phyloP scores from a whole-genome alignment of 106 monocot species.

The Phalaenopsis equestris region DNA sequence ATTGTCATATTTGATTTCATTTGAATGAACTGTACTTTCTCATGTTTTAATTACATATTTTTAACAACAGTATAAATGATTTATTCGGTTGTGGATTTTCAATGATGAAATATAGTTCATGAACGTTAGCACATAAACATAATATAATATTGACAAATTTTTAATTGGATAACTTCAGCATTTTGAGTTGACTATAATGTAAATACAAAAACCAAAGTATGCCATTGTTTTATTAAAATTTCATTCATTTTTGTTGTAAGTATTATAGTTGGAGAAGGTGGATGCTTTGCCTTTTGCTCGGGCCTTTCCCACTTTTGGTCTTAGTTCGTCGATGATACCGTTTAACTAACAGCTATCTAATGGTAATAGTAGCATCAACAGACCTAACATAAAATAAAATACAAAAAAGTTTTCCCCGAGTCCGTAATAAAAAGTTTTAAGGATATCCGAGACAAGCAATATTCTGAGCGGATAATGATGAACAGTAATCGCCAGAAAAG shows the following conservation, averaged over 20 bases:
- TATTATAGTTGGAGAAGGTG: background rate
- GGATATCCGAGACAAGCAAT: background rate
- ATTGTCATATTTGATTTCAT: no score
- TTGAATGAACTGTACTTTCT: no score
- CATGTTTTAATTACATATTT: no score
- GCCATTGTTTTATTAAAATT: background rate
- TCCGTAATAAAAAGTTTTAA: background rate
- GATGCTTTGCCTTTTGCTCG: background rate
- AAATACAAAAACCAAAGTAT: background rate
- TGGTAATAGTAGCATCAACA: background rate
- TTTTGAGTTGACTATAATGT: no score
- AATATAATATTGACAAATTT: no score
- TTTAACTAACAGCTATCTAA: background rate
- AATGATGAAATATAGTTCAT: no score
- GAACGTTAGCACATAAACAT: no score
- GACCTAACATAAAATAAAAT: background rate
- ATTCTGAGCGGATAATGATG: background rate
- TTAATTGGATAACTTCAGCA: no score
- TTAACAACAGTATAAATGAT: no score
- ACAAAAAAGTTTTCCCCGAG: background rate
- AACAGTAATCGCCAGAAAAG: background rate
- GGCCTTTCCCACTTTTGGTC: background rate
- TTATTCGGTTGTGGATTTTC: no score
- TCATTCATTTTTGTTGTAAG: background rate
- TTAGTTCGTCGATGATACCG: background rate